Evolutionary conservation across 495 filamentous ascomycete genomes (phyloP), one percentile per base, ranked within the genome.

Genomic region (Chaetomium cochliodes): DNA sequence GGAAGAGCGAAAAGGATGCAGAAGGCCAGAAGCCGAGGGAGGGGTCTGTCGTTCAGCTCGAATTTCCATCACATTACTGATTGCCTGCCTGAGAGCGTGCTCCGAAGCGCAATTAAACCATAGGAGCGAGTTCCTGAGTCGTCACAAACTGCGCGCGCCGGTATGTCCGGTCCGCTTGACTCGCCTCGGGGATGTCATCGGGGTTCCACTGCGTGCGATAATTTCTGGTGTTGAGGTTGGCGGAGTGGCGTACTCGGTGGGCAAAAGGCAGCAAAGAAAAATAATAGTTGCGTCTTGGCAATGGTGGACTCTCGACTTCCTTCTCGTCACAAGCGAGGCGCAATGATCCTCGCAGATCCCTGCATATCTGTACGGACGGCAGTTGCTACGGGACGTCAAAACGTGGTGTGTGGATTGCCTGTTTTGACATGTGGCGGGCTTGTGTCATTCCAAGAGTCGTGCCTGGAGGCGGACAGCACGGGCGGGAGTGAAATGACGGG

Each of bases 1-100:
- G 55, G 62, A 64, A 65, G 26, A 7, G 52, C 20, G 53, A 11
- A 25, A 11, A 57, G 39, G 23, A 63, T 55, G 60, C 52, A 18
- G 15, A 57, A 50, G 37, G 51, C 20, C 52, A 18, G 15, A 57
- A 50, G 37, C 60, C 20, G 16, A 20, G 0, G 2, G 6, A 26
- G 46, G 12, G n/a, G 26, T 30, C 3, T 30, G 1, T 20, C 33
- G n/a, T 33, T 60, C 44, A 50, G 44, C 58, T 26, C 22, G 22
- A 52, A 20, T 1, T 30, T 58, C 25, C 15, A 47, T 49, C n/a
- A 23, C 42, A 37, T 47, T 28, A 2, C 13, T 16, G 33, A 37
- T 13, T 16, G 39, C 41, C 25, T 2, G 59, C 59, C 30, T 25
- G 26, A 37, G 33, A 37, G 33, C 33, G 33, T 37, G 33, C 33